These are phyloP conservation scores for Metarhizium guizhouense DNA, from an alignment of 2,329 filamentous ascomycete species.

Conservation along the genomic window DNA sequence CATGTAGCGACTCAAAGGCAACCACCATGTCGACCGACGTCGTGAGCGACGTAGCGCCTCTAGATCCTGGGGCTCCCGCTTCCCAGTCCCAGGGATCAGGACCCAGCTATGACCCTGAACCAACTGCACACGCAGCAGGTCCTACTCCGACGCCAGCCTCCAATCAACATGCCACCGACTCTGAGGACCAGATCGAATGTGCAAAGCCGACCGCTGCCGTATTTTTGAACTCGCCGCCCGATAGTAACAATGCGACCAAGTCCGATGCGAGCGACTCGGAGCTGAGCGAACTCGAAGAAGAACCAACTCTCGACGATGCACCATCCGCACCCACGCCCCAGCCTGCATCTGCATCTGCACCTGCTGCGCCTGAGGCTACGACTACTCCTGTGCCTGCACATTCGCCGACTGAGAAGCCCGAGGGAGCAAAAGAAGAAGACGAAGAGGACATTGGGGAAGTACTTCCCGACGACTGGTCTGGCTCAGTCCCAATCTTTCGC, in stretches of 20 bases:
- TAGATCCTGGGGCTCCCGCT: constrained; percentile 8
- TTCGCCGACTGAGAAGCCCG: constrained; percentile 13
- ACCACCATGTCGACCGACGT: constrained; percentile 47
- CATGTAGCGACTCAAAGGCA: constrained; percentile 26
- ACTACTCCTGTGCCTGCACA: constrained; percentile 13
- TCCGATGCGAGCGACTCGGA: constrained; percentile 55
- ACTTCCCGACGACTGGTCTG: constrained; percentile 81
- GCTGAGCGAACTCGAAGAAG: constrained; percentile 55
- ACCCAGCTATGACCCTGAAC: constrained; percentile 18
- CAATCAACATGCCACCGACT: constrained; percentile 17
- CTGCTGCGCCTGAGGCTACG: constrained; percentile 14
- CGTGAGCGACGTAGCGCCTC: constrained; percentile 37
- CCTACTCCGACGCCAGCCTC: constrained; percentile 11
- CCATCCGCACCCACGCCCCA: constrained; percentile 10
- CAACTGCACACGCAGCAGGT: constrained; percentile 4
- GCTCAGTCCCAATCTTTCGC: constrained; percentile 86
- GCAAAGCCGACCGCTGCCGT: constrained; percentile 27
- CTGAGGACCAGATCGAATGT: constrained; percentile 21
- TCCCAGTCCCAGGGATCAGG: constrained; percentile 1
- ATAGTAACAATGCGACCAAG: constrained; percentile 52
- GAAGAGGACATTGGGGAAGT: constrained; percentile 67
- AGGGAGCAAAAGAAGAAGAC: constrained; percentile 21
- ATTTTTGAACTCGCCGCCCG: constrained; percentile 54
- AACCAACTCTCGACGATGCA: constrained; percentile 31
- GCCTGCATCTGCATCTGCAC: constrained; percentile 12